Evolutionary conservation across 768 basidiomycete genomes (phyloP).

Genomic region (Russula ochroleuca): DNA sequence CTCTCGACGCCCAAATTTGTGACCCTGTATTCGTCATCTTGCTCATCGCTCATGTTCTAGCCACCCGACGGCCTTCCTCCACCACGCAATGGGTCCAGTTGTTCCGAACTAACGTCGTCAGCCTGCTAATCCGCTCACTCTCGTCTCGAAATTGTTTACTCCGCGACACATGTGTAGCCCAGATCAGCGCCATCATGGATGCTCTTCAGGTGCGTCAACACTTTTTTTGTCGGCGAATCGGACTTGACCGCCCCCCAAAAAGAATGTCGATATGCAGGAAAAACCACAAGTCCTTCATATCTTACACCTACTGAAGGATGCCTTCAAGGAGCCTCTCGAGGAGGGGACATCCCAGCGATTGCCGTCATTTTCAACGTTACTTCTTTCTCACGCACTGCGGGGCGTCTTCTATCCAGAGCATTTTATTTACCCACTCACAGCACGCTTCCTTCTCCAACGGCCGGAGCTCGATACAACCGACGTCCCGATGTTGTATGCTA

Average conservation of each 20-base stretch:
- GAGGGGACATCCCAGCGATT: slow-evolving; percentile 48
- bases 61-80: slow-evolving; percentile 51
- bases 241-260: slow-evolving; percentile 35
- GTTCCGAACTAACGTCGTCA: slow-evolving; percentile 73
- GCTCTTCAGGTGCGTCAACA: slow-evolving; percentile 53
- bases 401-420: slow-evolving; percentile 83
- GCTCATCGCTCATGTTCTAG: slow-evolving; percentile 62
- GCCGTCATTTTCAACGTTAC: slow-evolving; percentile 73
- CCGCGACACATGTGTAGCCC: slow-evolving; percentile 56
- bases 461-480: slow-evolving; percentile 74
- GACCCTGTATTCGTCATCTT: slow-evolving; percentile 76
- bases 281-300: slow-evolving; percentile 68
- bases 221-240: neutral
- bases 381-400: slow-evolving; percentile 77
- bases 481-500: slow-evolving; percentile 85
- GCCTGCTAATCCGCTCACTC: slow-evolving; percentile 66
- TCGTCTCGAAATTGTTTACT: slow-evolving; percentile 60
- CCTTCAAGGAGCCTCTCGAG: slow-evolving; percentile 42
- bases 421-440: slow-evolving; percentile 81
- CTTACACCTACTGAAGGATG: slow-evolving; percentile 59
- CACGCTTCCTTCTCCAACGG: slow-evolving; percentile 86
- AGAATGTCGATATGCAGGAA: slow-evolving; percentile 71
- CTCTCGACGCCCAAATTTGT: slow-evolving; percentile 49
- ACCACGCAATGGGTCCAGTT: slow-evolving; percentile 81
- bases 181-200: slow-evolving; percentile 58